phyloP scores from a whole-genome alignment of 2,329 filamentous ascomycete species.

The Neofusicoccum umdonicola region DNA sequence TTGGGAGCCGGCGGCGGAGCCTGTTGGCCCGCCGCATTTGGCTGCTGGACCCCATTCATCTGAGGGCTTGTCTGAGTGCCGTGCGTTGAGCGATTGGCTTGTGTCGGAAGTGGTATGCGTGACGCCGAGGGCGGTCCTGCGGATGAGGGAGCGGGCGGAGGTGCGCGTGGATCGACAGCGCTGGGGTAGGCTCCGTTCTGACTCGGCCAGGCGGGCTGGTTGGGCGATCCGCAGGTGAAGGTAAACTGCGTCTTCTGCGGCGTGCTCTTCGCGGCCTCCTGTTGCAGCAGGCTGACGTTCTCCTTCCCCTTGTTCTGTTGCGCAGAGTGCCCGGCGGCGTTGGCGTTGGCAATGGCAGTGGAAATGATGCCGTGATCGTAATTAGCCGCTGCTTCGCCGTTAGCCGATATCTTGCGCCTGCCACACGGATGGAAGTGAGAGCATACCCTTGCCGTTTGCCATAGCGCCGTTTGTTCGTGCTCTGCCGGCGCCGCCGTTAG shows the following conservation, averaged over 20 bases:
- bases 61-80: conserved; percentile 57
- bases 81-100: conserved; percentile 43
- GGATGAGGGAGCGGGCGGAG: conserved; percentile 18
- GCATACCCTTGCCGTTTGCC: conserved; percentile 22
- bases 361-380: conserved; percentile 76
- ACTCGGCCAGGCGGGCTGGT: conserved; percentile 73
- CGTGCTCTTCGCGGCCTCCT: conserved; percentile 61
- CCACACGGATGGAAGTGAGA: conserved; percentile 11
- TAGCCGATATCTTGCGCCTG: conserved; percentile 32
- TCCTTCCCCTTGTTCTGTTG: conserved; percentile 64
- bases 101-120: conserved; percentile 18
- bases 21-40: conserved; percentile 25
- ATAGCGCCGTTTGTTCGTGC: conserved; percentile 16
- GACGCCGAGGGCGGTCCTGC: conserved; percentile 22
- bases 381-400: conserved; percentile 36
- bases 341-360: conserved; percentile 81
- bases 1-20: conserved; percentile 38
- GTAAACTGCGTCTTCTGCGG: conserved; percentile 87
- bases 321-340: conserved; percentile 53
- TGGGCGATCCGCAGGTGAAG: conserved; percentile 88
- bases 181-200: conserved; percentile 41
- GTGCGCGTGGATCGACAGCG: conserved; percentile 32
- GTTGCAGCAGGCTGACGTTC: conserved; percentile 74
- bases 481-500: conserved; percentile 38
- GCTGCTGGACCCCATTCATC: conserved; percentile 40